Conservation (phyloP, 306 rosid genomes). For the Pterocarpus macrocarpus region DNA sequence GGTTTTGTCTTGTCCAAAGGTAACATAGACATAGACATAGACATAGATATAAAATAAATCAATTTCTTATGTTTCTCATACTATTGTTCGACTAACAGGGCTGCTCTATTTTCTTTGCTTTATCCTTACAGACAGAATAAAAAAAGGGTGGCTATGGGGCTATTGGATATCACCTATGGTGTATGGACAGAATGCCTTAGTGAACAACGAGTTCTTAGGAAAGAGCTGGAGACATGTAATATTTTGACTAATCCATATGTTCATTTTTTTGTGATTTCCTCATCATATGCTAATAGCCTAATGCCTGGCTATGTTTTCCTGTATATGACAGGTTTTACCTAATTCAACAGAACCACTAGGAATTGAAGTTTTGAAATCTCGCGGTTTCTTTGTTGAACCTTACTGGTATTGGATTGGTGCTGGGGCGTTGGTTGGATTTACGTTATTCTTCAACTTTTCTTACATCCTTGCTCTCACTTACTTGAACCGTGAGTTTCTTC, state of each 20-base stretch:
- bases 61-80: neutral
- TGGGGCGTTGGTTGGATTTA: conserved; percentile 48
- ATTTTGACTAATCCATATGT: neutral
- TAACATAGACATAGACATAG: conserved; percentile 20
- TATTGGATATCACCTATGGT: conserved; percentile 56
- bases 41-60: neutral
- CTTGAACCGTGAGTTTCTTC: conserved; percentile 58
- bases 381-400: conserved; percentile 56
- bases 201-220: conserved; percentile 55
- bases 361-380: conserved; percentile 53
- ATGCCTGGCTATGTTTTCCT: conserved; percentile 10
- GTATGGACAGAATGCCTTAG: conserved; percentile 55
- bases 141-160: conserved; percentile 60
- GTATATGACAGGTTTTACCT: conserved; percentile 50
- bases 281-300: neutral
- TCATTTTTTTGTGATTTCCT: neutral
- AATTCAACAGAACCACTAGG: conserved; percentile 55
- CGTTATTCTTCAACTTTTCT: conserved; percentile 50
- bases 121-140: conserved; percentile 35
- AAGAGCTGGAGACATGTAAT: conserved; percentile 52
- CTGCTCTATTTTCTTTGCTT: neutral
- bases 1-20: conserved; percentile 68
- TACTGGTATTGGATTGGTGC: conserved; percentile 52
- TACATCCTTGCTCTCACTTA: conserved; percentile 57
- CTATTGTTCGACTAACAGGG: conserved; percentile 12